A percentile compares a stretch with the other conserved stretches of the same genome.
These are phyloP conservation scores for Saccharomyces mikatae DNA, from an alignment of 805 yeast species.

Conservation along the genomic window DNA sequence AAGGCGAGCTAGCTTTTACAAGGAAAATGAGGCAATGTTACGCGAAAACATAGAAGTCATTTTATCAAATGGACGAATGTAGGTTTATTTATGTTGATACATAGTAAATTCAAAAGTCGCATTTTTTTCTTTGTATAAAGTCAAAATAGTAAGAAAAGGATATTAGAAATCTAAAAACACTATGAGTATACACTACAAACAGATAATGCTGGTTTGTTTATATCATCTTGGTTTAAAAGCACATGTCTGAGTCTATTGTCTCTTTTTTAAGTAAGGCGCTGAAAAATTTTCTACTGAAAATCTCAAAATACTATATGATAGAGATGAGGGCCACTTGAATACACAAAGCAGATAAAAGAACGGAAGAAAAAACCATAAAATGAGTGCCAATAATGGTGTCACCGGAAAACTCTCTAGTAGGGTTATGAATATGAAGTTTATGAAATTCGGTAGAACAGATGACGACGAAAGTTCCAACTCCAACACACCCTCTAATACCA, in stretches of 20 bases:
- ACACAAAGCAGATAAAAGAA: not conserved
- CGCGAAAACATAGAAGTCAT: slow-evolving; percentile 72
- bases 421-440: slow-evolving; percentile 79
- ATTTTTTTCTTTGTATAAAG: not conserved
- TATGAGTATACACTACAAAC: not conserved
- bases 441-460: slow-evolving; percentile 39
- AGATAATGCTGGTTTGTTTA: not conserved
- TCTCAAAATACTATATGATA: not conserved
- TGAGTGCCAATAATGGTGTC: slow-evolving; percentile 13
- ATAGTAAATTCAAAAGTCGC: not conserved
- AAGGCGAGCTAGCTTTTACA: slow-evolving; percentile 73
- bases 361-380: slow-evolving; percentile 3
- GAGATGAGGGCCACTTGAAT: not conserved
- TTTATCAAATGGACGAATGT: slow-evolving; percentile 37
- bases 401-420: slow-evolving; percentile 48
- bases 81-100: slow-evolving; percentile 1
- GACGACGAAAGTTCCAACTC: slow-evolving; percentile 37
- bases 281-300: not conserved
- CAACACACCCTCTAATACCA: slow-evolving; percentile 1
- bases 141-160: not conserved
- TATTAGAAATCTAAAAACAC: not conserved
- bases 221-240: not conserved
- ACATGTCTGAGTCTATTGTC: not conserved
- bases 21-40: slow-evolving; percentile 57
- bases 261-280: not conserved